Evolutionary conservation across 306 rosid genomes (phyloP).

Genomic region (Dalbergia cultrata): DNA sequence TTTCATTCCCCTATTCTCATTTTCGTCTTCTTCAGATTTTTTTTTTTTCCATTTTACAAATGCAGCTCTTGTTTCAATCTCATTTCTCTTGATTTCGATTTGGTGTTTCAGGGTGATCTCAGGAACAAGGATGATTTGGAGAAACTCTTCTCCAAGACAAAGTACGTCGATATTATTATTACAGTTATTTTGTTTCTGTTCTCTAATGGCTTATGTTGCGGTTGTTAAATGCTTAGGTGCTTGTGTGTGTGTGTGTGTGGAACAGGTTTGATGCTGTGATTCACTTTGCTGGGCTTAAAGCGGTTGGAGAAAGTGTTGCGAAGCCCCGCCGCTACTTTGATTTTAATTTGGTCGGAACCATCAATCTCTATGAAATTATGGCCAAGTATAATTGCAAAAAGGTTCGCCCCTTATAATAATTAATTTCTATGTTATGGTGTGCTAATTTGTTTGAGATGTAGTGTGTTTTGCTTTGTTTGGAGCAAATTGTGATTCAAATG

Average conservation of each 20-base stretch:
- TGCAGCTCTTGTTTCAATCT: not conserved
- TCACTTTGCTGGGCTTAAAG: slow-evolving; percentile 92
- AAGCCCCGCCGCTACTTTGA: slow-evolving; percentile 78
- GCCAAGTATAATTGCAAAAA: slow-evolving; percentile 78
- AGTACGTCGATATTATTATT: slow-evolving; percentile 40
- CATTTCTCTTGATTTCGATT: not conserved
- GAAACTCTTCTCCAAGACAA: slow-evolving; percentile 69
- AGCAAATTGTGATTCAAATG: no score
- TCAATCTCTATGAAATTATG: slow-evolving; percentile 88
- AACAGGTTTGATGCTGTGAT: slow-evolving; percentile 90
- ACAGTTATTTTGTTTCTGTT: not conserved
- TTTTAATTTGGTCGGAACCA: slow-evolving; percentile 78
- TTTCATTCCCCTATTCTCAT: not conserved
- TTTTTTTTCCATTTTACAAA: not conserved
- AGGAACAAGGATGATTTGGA: slow-evolving; percentile 82
- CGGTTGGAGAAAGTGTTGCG: slow-evolving; percentile 88
- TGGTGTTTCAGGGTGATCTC: slow-evolving; percentile 73
- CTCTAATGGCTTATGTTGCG: not conserved
- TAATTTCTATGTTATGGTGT: no score
- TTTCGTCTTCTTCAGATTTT: not conserved
- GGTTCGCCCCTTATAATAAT: slow-evolving; percentile 49
- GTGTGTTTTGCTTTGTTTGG: not conserved
- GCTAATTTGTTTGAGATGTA: no score
- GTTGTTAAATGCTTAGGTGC: not conserved
- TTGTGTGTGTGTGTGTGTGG: not conserved